Percentiles rank a stretch among this genome's conserved stretches.
Evolutionary conservation across 495 filamentous ascomycete species (phyloP).

Genomic region (Filosporella fistucella): DNA sequence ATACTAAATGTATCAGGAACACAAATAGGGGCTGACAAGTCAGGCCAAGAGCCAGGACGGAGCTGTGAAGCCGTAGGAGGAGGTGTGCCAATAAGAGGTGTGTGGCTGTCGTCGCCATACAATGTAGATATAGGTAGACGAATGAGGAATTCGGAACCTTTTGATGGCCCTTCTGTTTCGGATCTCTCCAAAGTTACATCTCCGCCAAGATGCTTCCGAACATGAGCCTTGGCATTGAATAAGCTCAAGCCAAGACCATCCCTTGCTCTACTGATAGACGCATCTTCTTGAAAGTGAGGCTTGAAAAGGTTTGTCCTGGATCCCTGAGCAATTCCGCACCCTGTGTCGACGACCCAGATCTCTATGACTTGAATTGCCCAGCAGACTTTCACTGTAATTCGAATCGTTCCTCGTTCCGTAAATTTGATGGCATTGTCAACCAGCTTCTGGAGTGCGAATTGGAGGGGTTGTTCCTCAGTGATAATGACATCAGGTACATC

Average conservation of each 20-base stretch:
- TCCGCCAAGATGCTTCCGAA: constrained; percentile 65
- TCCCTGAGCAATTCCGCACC: constrained; percentile 65
- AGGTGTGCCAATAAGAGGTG: constrained; percentile 16
- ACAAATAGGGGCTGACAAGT: too few species aligned
- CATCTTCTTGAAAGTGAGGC: constrained; percentile 68
- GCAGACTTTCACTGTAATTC: constrained; percentile 45
- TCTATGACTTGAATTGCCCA: constrained; percentile 37
- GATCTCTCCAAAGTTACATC: constrained; percentile 67
- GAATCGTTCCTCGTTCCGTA: constrained; percentile 65
- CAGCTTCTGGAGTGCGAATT: constrained; percentile 67
- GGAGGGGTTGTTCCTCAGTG: constrained; percentile 30
- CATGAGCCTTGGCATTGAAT: constrained; percentile 71
- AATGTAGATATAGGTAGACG: constrained; percentile 45
- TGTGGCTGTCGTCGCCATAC: constrained; percentile 3
- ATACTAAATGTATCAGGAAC: neutral
- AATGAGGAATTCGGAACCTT: constrained; percentile 73
- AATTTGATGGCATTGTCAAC: constrained; percentile 80
- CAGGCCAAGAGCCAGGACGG: neutral
- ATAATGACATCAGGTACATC: constrained; percentile 62
- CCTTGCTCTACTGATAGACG: constrained; percentile 64
- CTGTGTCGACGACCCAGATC: constrained; percentile 65
- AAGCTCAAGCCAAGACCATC: constrained; percentile 74
- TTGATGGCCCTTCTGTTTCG: constrained; percentile 59
- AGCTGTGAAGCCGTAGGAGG: neutral
- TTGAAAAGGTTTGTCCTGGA: constrained; percentile 72